A percentile compares a stretch with the other conserved stretches of the same genome.
These are phyloP conservation scores for Aureobasidium pullulans DNA, from an alignment of 2,329 filamentous ascomycete genomes.

Conservation along the genomic window DNA sequence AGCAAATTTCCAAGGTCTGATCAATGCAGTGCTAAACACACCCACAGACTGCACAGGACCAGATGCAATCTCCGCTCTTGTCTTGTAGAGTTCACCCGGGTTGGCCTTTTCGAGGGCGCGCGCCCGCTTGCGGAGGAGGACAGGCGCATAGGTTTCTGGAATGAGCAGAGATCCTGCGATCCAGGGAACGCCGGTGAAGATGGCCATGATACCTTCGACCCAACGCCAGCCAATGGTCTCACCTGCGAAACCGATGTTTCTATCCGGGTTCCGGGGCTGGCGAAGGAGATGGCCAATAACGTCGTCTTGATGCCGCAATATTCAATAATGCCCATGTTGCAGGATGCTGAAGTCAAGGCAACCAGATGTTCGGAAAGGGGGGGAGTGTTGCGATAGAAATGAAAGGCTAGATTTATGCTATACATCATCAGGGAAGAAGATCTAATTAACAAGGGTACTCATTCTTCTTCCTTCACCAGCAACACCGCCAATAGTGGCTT, in stretches of 20 bases:
- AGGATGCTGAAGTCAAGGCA: too few species aligned
- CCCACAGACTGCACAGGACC: conserved; percentile 21
- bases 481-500: background rate
- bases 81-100: conserved; percentile 47
- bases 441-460: conserved; percentile 10
- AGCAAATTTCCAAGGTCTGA: conserved; percentile 62
- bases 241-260: conserved; percentile 50
- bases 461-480: conserved; percentile 7
- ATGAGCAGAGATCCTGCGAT: conserved; percentile 44
- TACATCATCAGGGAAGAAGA: background rate
- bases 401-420: background rate
- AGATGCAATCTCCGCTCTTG: conserved; percentile 31
- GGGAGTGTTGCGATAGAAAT: conserved; percentile 34
- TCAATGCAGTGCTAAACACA: conserved; percentile 50
- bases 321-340: too few species aligned
- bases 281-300: too few species aligned
- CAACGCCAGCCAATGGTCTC: conserved; percentile 59
- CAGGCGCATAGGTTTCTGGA: conserved; percentile 54
- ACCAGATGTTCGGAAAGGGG: conserved; percentile 53
- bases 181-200: conserved; percentile 57
- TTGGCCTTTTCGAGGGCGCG: conserved; percentile 43
- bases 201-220: conserved; percentile 56
- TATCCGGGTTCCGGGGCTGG: too few species aligned
- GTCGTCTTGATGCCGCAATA: too few species aligned
- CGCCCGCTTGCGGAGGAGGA: conserved; percentile 48